Percentiles rank a stretch among this genome's conserved stretches.
phyloP scores from a whole-genome alignment of 192 early-diverging fungal species.

The Globomyces pollinis-pini region DNA sequence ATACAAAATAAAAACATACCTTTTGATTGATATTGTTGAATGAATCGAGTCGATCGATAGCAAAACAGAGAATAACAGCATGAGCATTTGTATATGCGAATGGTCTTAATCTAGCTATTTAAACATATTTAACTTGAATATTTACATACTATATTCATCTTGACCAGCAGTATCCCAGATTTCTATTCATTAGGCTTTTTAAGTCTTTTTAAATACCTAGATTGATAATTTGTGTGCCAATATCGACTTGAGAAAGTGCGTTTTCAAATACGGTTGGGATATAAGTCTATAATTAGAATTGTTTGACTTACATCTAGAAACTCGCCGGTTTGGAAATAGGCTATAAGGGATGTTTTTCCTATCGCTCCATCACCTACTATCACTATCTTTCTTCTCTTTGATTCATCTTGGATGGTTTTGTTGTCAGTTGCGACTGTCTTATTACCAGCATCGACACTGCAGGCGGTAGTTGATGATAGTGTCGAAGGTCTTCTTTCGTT shows the following conservation, averaged over 20 bases:
- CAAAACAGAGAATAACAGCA: conserved; percentile 78
- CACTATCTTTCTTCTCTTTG: neutral
- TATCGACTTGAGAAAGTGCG: conserved; percentile 32
- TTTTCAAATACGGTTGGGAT: conserved; percentile 50
- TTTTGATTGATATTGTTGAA: conserved; percentile 15
- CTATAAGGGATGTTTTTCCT: conserved; percentile 5
- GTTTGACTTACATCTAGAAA: conserved; percentile 1
- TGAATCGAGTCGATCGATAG: conserved; percentile 34
- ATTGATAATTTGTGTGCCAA: conserved; percentile 25
- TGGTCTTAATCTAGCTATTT: conserved; percentile 76
- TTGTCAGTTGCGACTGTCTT: no score
- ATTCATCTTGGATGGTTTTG: no score
- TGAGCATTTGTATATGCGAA: conserved; percentile 76
- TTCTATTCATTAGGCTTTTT: no score
- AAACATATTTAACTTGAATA: no score
- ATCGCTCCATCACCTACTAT: conserved; percentile 6
- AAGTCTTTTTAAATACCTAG: no score
- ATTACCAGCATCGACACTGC: no score
- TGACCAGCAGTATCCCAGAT: conserved; percentile 92
- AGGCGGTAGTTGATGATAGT: no score
- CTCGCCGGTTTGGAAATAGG: neutral
- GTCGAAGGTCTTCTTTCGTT: no score
- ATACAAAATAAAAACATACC: conserved; percentile 2
- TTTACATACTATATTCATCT: conserved; percentile 88
- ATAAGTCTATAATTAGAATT: neutral